phyloP scores from a whole-genome alignment of 23 red algal species.

The Gracilaria gracilis region DNA sequence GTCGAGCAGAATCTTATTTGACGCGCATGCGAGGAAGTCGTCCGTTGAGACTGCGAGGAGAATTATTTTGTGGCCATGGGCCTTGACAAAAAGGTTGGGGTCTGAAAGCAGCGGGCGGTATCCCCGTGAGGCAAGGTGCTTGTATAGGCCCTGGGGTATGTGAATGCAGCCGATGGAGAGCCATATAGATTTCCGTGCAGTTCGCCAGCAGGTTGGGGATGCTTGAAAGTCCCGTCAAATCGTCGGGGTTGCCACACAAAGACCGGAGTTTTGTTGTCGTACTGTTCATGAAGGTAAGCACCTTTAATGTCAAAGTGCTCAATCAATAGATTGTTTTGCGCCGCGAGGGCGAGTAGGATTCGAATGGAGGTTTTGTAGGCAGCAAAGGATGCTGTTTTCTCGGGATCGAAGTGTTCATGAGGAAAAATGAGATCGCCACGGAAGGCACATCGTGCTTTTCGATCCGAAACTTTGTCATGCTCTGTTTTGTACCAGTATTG shows the following conservation, averaged over 20 bases:
- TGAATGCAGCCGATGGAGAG: background rate
- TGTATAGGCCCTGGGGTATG: background rate
- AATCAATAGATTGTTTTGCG: background rate
- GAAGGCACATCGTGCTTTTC: slow-evolving; percentile 4
- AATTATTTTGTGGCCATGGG: slow-evolving; percentile 8
- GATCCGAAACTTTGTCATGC: background rate
- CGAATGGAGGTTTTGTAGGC: slow-evolving; percentile 27
- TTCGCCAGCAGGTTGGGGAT: background rate
- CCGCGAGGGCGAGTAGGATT: background rate
- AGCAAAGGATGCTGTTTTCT: background rate
- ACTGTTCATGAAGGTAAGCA: slow-evolving; percentile 39
- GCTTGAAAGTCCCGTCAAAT: slow-evolving; percentile 41
- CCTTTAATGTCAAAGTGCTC: slow-evolving; percentile 24
- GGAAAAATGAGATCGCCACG: slow-evolving; percentile 26
- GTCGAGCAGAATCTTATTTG: background rate
- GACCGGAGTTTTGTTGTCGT: slow-evolving; percentile 18
- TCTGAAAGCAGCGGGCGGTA: background rate
- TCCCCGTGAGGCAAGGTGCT: background rate
- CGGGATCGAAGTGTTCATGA: slow-evolving; percentile 29
- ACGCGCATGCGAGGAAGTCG: background rate
- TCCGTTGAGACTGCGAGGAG: background rate
- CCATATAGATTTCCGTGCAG: slow-evolving; percentile 49
- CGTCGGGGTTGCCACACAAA: slow-evolving; percentile 1
- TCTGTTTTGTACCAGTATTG: slow-evolving; percentile 5
- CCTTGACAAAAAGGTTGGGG: slow-evolving; percentile 34